Evolutionary conservation across 2,329 filamentous ascomycete species (phyloP).

Genomic region (Basipetospora chlamydospora): DNA sequence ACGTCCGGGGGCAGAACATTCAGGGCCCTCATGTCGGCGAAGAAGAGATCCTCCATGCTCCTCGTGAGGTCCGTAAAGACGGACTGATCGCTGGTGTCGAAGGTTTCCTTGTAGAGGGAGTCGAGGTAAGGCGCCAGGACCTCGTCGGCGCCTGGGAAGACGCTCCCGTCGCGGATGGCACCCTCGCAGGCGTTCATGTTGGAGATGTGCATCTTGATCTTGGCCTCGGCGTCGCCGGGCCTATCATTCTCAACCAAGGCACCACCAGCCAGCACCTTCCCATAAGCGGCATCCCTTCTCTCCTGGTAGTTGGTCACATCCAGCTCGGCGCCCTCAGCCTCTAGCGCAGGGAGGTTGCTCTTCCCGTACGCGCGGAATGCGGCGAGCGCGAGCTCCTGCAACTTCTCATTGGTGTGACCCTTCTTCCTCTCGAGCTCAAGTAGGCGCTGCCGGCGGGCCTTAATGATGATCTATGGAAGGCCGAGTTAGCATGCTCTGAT

Average conservation of each 20-base stretch:
- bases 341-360: slow-evolving; percentile 37
- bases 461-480: slow-evolving; percentile 36
- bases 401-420: slow-evolving; percentile 29
- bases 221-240: slow-evolving; percentile 65
- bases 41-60: slow-evolving; percentile 77
- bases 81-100: slow-evolving; percentile 46
- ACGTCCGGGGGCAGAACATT: slow-evolving; percentile 75
- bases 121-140: slow-evolving; percentile 77
- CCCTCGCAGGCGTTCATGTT: slow-evolving; percentile 38
- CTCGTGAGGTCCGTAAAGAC: slow-evolving; percentile 81
- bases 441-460: slow-evolving; percentile 62
- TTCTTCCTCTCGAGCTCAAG: slow-evolving; percentile 70
- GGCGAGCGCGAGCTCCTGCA: slow-evolving; percentile 28
- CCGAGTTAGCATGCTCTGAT: neutral
- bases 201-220: slow-evolving; percentile 78
- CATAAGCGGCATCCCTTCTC: slow-evolving; percentile 37
- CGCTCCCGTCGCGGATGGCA: slow-evolving; percentile 30
- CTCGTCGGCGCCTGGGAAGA: slow-evolving; percentile 43
- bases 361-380: slow-evolving; percentile 27
- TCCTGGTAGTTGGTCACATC: slow-evolving; percentile 34
- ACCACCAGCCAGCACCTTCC: slow-evolving; percentile 37
- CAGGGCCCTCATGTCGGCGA: slow-evolving; percentile 71
- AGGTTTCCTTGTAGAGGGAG: slow-evolving; percentile 44
- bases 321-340: slow-evolving; percentile 25
- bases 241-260: slow-evolving; percentile 41